Percentiles rank a stretch among this genome's conserved stretches.
Conservation (phyloP, 108 stramenopile species). For the Nitzschia palea region DNA sequence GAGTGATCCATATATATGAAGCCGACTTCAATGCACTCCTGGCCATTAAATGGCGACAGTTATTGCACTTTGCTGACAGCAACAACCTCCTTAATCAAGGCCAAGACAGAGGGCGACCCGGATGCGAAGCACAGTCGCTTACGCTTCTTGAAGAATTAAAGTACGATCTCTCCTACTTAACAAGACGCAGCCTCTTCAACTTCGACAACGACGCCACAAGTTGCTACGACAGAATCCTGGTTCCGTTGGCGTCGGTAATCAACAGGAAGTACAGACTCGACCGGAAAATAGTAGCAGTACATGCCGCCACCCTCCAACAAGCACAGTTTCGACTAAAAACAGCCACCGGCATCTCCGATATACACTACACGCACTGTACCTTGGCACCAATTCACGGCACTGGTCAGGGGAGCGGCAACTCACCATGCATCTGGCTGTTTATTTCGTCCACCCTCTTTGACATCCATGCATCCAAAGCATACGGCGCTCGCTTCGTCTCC, state of each 20-base stretch:
- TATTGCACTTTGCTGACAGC: neutral
- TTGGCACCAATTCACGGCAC: neutral
- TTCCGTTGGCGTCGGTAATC: neutral
- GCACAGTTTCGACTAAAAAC: neutral
- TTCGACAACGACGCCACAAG: too few relatives aligned
- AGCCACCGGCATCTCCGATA: neutral
- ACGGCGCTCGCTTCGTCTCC: neutral
- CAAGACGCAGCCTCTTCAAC: neutral
- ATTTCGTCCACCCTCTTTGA: neutral
- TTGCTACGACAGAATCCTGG: constrained; percentile 1
- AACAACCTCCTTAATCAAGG: neutral
- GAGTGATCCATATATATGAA: constrained; percentile 6
- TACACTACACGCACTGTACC: neutral
- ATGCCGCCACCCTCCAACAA: neutral
- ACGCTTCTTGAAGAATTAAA: constrained; percentile 2
- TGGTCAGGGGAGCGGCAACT: constrained; percentile 6
- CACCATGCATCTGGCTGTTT: neutral
- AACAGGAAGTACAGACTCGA: neutral
- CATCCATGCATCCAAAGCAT: neutral
- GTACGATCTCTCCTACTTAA: neutral
- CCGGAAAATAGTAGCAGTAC: neutral
- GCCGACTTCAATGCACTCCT: neutral
- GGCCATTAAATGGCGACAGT: neutral
- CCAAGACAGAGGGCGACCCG: constrained; percentile 1
- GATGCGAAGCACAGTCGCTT: neutral